Conservation (phyloP, 352 stramenopile genomes). For the Chrysophaeum taylorii region DNA sequence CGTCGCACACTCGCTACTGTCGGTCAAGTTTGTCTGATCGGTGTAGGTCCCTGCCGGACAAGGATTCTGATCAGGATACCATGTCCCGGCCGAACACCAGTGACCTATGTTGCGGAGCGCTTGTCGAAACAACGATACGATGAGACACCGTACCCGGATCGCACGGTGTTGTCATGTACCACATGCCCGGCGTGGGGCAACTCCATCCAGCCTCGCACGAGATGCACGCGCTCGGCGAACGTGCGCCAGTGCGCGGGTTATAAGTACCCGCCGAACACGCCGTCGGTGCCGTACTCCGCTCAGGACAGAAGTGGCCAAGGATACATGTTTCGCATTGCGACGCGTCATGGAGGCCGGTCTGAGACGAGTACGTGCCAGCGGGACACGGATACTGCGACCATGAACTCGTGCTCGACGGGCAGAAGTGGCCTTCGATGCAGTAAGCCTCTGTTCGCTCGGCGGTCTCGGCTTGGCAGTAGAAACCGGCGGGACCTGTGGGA, state of each 20-base stretch:
- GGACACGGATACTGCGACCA: constrained; percentile 63
- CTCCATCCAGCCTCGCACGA: constrained; percentile 25
- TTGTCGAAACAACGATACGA: too few species aligned
- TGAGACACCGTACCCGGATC: too few species aligned
- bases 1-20: constrained; percentile 52
- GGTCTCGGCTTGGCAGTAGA: constrained; percentile 56
- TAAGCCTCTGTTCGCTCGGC: constrained; percentile 54
- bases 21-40: constrained; percentile 51
- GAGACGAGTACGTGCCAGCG: constrained; percentile 62
- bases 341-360: constrained; percentile 40
- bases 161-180: constrained; percentile 17
- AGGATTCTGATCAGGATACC: constrained; percentile 52
- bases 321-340: constrained; percentile 51
- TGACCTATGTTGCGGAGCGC: too few species aligned
- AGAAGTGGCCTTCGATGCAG: constrained; percentile 66
- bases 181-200: constrained; percentile 22
- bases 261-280: constrained; percentile 57
- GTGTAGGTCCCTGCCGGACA: constrained; percentile 70
- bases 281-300: constrained; percentile 63
- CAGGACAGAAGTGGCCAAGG: constrained; percentile 63
- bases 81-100: constrained; percentile 39
- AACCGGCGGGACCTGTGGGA: constrained; percentile 29
- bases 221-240: not conserved
- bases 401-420: constrained; percentile 52
- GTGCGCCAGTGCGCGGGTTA: constrained; percentile 12